Base-by-base conservation (phyloP, 257 asterid genomes). In the Henckelia pumila region DNA sequence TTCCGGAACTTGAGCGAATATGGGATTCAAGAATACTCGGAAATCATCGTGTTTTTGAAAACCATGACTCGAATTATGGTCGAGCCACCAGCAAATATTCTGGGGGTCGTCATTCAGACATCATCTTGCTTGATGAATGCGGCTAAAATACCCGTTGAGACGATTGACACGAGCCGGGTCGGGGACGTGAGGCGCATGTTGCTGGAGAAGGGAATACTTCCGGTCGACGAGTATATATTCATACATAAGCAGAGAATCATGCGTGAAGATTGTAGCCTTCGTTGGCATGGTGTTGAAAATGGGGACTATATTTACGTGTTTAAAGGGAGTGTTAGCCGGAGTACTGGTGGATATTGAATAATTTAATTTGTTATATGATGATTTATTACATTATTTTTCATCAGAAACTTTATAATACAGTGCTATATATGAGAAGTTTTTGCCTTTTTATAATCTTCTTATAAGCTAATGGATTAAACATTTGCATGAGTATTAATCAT, bases 271-370 rank as follows among this genome's bases (percentile, higher is more conserved):
- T 84, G 86, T 66, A 88, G 86, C 73, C 80, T 90, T 0, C 85
- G 97, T 37, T 90, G 95, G 97, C 97, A 88, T 75, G 95, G 97
- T 1, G 95, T 86, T n/a, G 86, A 84, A 71, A 77, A 66, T 74
- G 87, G 87, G 10, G 95, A 88, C 67, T 80, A 56, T 30, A 71
- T 90, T 33, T 90, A 84, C 70, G 87, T 90, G 50, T 88, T 90
- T 26, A 90, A 80, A 63, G 97, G 95, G 40, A 86, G 74, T 13
- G 88, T 90, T 59, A 80, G 76, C 22, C 67, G 81, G 0, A 78
- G 64, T 9, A 70, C 29, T 16, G 1, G 53, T 16, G 1, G 53
- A 16, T 44, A 44, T 44, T 14, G 7, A 44, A 44, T 16, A 13
- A 37, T 37, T 37, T 37, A 37, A 37, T 37, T 33, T 33, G 4